Percentiles rank a stretch among this genome's conserved stretches.
Conservation (phyloP, 2,329 filamentous ascomycete species). For the Ascochyta pisi region DNA sequence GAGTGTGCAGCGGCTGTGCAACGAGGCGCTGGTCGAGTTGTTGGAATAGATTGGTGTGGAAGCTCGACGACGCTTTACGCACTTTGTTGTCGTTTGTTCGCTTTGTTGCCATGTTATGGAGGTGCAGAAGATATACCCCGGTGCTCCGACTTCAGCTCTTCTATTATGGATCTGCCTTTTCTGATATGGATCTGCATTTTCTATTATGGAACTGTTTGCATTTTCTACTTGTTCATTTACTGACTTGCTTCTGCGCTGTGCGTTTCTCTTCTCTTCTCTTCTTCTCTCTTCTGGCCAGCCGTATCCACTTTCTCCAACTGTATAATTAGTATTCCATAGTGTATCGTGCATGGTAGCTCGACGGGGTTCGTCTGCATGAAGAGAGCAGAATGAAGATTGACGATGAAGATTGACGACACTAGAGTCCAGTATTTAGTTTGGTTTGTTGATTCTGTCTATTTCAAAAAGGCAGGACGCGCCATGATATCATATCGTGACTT, state of each 20-base stretch:
- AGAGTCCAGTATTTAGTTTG: background rate
- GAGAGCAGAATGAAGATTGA: background rate
- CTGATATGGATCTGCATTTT: no score
- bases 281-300: no score
- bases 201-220: no score
- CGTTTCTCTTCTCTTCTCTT: no score
- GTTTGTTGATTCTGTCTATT: background rate
- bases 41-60: background rate
- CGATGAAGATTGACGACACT: background rate
- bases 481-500: conserved; percentile 24
- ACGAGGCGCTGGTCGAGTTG: conserved; percentile 40
- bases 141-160: background rate
- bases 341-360: background rate
- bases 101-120: background rate
- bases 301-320: background rate
- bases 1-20: conserved; percentile 34
- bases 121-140: background rate
- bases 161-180: no score
- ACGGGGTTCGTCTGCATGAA: background rate
- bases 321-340: background rate
- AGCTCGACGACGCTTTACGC: no score
- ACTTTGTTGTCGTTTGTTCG: no score
- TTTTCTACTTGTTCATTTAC: no score
- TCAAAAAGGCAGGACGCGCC: conserved; percentile 4
- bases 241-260: no score